These are phyloP conservation scores for Notholithocarpus densiflorus DNA, from an alignment of 306 rosid species.

Conservation along the genomic window DNA sequence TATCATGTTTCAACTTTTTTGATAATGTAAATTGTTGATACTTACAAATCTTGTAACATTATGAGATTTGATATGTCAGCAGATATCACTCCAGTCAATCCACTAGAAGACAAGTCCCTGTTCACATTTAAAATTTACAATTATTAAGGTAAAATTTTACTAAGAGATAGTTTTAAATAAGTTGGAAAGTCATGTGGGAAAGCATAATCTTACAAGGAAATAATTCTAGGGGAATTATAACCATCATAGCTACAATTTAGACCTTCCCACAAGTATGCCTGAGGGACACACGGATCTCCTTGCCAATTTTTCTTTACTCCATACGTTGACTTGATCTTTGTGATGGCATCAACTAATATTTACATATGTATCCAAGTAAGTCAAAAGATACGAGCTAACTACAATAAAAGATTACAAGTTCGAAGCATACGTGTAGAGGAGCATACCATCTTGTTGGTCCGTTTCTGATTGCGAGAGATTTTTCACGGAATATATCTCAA, in stretches of 20 bases:
- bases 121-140: not conserved
- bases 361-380: not conserved
- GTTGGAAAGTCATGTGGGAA: not conserved
- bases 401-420: not conserved
- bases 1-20: no score
- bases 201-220: slow-evolving; percentile 38
- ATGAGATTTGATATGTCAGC: no score
- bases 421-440: not conserved
- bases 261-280: slow-evolving; percentile 59
- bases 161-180: not conserved
- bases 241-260: slow-evolving; percentile 35
- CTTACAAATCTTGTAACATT: no score
- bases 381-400: not conserved
- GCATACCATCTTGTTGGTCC: slow-evolving; percentile 29
- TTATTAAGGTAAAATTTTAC: not conserved
- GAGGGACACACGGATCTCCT: slow-evolving; percentile 57
- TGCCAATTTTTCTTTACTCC: slow-evolving; percentile 43
- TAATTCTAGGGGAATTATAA: slow-evolving; percentile 38
- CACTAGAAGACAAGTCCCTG: slow-evolving; percentile 19
- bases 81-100: no score
- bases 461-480: slow-evolving; percentile 32
- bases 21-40: no score
- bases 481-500: slow-evolving; percentile 25
- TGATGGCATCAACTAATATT: slow-evolving; percentile 44
- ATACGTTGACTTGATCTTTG: slow-evolving; percentile 46